Evolutionary conservation across 768 basidiomycete genomes (phyloP), one percentile per base, ranked within the genome.

Genomic region (Lentinula aciculospora): DNA sequence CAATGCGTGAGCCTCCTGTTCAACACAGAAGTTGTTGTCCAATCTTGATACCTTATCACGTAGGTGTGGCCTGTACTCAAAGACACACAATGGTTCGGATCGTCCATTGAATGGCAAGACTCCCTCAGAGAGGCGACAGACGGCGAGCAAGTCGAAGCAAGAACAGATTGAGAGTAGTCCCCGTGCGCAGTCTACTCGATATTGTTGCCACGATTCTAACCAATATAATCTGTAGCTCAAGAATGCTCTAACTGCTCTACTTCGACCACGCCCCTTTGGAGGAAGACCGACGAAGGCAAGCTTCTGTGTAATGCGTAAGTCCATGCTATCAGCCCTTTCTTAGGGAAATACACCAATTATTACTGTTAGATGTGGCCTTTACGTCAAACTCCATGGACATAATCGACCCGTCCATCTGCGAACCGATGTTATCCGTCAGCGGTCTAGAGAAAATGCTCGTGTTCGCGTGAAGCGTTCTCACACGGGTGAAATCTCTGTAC

Each of bases 11-110:
- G 54, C 28, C 10, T 19, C 10, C 29, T 34, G 6, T 5, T 29
- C 9, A 19, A 36, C 36, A 8, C 28, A 19, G 23, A 37, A 25
- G 19, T 6, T 5, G 19, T 12, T 3, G 23, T 36, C 39, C 36
- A 37, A 36, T 36, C 36, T 19, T 39, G 19, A 25, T 53, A 31
- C 46, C 46, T 47, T 47, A 47, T 53, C 49, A 32, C 31, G 28
- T 12, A 56, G 54, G 27, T 56, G 54, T 45, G 54, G 54, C 31
- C 54, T 56, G 12, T 56, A 56, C 21, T 56, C 54, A 34, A 56
- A 56, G 44, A 56, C 54, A 3, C 54, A 56, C 44, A 56, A 56
- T 56, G 54, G 54, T 56, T 56, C 54, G 40, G 54, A 56, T 56
- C 54, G 54, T 44, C 54, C 54, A 31, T 46, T 56, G 54, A 56